Evolutionary conservation across 805 yeast genomes (phyloP).

Genomic region (Pichia thaimueangensis): DNA sequence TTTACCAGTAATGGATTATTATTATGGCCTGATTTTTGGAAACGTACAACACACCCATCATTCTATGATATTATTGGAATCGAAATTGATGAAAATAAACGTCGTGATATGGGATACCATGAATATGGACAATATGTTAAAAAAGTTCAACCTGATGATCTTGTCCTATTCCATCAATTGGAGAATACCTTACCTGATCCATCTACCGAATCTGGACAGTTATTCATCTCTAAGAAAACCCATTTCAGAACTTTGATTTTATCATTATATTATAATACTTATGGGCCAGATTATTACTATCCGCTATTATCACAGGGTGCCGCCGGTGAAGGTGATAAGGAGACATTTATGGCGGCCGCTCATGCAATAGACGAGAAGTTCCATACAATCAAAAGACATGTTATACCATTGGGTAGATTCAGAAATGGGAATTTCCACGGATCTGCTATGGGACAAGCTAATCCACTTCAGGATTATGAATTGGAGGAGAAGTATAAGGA

Average conservation of each 20-base stretch:
- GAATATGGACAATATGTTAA: conserved; percentile 27
- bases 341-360: conserved; percentile 51
- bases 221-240: conserved; percentile 47
- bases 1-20: conserved; percentile 45
- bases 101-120: conserved; percentile 6
- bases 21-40: conserved; percentile 70
- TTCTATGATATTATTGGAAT: conserved; percentile 45
- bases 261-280: conserved; percentile 54
- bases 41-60: conserved; percentile 54
- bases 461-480: conserved; percentile 56
- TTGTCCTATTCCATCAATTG: conserved; percentile 49
- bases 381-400: conserved; percentile 52
- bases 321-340: conserved; percentile 53
- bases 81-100: conserved; percentile 24
- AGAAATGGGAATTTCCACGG: conserved; percentile 45
- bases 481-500: conserved; percentile 24
- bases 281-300: conserved; percentile 52
- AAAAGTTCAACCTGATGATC: conserved; percentile 38
- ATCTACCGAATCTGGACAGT: conserved; percentile 60
- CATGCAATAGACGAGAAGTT: conserved; percentile 52
- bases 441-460: conserved; percentile 70
- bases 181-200: conserved; percentile 59
- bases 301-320: conserved; percentile 44
- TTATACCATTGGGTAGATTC: conserved; percentile 50
- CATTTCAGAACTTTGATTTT: conserved; percentile 49